Evolutionary conservation across 352 stramenopile species (phyloP), one percentile per base, ranked within the genome.

Genomic region (Globisporangium cederbergense): DNA sequence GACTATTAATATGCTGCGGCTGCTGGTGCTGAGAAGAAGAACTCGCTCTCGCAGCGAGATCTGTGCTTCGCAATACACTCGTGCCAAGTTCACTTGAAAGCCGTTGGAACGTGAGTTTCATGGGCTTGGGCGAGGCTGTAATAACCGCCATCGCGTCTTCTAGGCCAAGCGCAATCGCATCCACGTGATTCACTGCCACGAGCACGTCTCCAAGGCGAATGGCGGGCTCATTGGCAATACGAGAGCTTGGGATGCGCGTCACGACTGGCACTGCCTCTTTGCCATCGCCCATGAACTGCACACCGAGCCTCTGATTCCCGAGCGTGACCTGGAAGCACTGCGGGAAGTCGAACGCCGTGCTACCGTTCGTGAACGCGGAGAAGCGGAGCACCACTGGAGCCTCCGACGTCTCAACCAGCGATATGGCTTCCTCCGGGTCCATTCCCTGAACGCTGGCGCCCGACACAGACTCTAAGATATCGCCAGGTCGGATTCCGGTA

Each of bases 81-180:
- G 28, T 16, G 10, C 38, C 36, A 1, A 51, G n/a, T 20, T 60
- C 51, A 43, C 73, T 75, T 25, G 54, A 47, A 9, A 65, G 43
- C 16, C 79, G 82, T 62, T 89, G 76, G 20, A 91, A 89, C 5
- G 73, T 89, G 51, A 91, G 65, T 28, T 59, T 75, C 47, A 85
- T 30, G 20, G 78, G 78, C 6, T 72, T 70, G 34, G 67, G 67
- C 10, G 73, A 73, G 9, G 66, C 58, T 9, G 69, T 60, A 1
- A 89, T 56, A 42, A 79, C 71, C 46, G 76, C 72, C 52, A 77
- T 76, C 18, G 76, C 70, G 9, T 66, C 45, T 3, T 61, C 61
- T 0, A 91, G 67, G n/a, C 79, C 77, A 53, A 72, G 63, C 5
- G 75, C 58, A 20, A 88, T 62, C 25, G 79, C 60, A n/a, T 83